These are phyloP conservation scores for Echites panduratus DNA, from an alignment of 257 asterid species.

Conservation along the genomic window DNA sequence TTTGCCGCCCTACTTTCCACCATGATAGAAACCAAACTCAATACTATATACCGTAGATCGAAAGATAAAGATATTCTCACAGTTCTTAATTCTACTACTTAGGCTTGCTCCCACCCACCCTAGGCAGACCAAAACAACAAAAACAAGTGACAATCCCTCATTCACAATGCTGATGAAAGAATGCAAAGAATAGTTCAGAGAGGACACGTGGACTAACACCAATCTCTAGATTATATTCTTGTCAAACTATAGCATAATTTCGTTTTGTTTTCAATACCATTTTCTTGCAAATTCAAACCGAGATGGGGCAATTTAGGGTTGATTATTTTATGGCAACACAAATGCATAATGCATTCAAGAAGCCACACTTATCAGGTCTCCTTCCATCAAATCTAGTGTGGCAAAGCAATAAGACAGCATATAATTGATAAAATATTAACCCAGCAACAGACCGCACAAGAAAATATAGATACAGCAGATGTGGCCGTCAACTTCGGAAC, in stretches of 20 bases:
- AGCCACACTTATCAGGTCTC: not conserved
- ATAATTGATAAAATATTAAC: not conserved
- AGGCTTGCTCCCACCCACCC: not conserved
- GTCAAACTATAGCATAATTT: not conserved
- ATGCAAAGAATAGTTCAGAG: not conserved
- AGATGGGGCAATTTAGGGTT: not conserved
- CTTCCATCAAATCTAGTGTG: not conserved
- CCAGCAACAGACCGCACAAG: not conserved
- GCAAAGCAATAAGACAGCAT: not conserved
- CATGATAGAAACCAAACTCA: not conserved
- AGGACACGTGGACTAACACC: not conserved
- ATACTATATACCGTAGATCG: not conserved
- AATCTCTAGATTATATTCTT: not conserved
- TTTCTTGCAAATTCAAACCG: not conserved
- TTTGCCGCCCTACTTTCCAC: not conserved
- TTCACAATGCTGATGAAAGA: not conserved
- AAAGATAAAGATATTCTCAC: not conserved
- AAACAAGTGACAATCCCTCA: not conserved
- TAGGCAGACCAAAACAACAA: not conserved
- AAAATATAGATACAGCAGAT: not conserved
- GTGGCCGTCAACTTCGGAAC: not conserved
- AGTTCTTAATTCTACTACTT: constrained; percentile 1
- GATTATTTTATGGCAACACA: not conserved
- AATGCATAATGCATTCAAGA: not conserved
- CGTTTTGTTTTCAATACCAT: not conserved